Conservation (phyloP, 176 grass and related monocot species). For the Alloteropsis semialata region DNA sequence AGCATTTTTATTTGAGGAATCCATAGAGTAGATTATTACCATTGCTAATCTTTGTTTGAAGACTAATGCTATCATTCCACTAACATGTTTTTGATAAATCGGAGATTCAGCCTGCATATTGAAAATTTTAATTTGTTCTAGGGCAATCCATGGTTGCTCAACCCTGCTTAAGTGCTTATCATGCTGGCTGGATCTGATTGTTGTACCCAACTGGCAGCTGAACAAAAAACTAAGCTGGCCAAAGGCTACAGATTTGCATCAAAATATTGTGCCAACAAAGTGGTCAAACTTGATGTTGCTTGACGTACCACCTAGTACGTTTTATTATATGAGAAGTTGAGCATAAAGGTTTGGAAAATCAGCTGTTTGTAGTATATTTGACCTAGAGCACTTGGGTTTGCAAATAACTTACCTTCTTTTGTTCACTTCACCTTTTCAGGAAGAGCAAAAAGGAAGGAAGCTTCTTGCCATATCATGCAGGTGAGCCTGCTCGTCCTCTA, state of each 20-base stretch:
- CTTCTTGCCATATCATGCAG: constrained; percentile 41
- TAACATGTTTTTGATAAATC: constrained; percentile 12
- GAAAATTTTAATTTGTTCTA: background rate
- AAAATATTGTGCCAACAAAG: constrained; percentile 8
- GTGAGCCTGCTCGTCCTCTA: background rate
- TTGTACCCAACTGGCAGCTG: background rate
- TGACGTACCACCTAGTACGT: background rate
- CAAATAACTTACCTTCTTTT: constrained; percentile 20
- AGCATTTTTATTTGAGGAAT: background rate
- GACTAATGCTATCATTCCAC: background rate
- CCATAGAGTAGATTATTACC: constrained; percentile 17
- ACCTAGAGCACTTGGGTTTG: constrained; percentile 18
- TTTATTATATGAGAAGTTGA: constrained; percentile 16
- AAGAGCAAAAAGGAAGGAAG: constrained; percentile 45
- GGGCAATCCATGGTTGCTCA: constrained; percentile 16
- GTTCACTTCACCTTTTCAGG: constrained; percentile 36
- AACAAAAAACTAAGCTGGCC: constrained; percentile 1
- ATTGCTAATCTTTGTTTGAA: background rate
- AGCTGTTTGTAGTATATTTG: background rate
- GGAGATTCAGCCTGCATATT: constrained; percentile 14
- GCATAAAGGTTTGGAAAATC: background rate
- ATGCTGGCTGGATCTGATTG: constrained; percentile 17
- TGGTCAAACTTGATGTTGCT: background rate
- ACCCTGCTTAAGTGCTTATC: background rate
- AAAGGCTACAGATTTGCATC: constrained; percentile 9